Base-by-base conservation (phyloP, 305 asterid species). In the Plantago lanceolata region DNA sequence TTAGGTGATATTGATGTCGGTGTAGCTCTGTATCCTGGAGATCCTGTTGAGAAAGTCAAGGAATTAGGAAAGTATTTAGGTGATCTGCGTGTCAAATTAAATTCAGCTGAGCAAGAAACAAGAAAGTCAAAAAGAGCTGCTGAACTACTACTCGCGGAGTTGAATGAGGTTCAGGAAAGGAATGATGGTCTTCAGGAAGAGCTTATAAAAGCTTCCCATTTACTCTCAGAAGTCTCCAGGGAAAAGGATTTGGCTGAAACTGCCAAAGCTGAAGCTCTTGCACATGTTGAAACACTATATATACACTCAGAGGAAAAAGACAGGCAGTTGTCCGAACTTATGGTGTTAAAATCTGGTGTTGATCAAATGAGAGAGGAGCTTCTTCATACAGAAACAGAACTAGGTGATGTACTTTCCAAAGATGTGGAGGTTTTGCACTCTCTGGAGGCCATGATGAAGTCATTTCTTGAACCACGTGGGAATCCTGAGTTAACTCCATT, bases 161-260 rank as follows among this genome's bases (percentile, higher is more conserved):
- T 94, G 70, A 90, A 94, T 77, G 99, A 94, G 77, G 99, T 94
- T 77, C 96, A 94, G 73, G 99, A 88, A 78, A 88, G 99, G 79
- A 88, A 86, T 57, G 97, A 94, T 64, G 69, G 69, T 63, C 95
- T 90, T 74, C 97, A 90, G 74, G 99, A 88, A 71, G 99, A 94
- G 74, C 80, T 94, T 65, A 80, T 76, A 47, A 83, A 83, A 62
- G 77, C 81, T 74, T 68, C 64, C 45, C 62, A 68, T 65, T 84
- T 85, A 71, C 83, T 87, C 62, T 83, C 86, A 51, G 79, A 72
- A 73, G 75, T 87, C 76, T 85, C 88, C 71, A 78, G 76, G 80
- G 89, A 81, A 77, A 89, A 67, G 75, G 89, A 79, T 59, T 60
- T 72, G 63, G 84, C 85, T 68, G 89, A 86, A 79, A 81, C 75